Evolutionary conservation across 805 yeast species (phyloP), one percentile per base, ranked within the genome.

Genomic region (Lipomyces starkeyi): DNA sequence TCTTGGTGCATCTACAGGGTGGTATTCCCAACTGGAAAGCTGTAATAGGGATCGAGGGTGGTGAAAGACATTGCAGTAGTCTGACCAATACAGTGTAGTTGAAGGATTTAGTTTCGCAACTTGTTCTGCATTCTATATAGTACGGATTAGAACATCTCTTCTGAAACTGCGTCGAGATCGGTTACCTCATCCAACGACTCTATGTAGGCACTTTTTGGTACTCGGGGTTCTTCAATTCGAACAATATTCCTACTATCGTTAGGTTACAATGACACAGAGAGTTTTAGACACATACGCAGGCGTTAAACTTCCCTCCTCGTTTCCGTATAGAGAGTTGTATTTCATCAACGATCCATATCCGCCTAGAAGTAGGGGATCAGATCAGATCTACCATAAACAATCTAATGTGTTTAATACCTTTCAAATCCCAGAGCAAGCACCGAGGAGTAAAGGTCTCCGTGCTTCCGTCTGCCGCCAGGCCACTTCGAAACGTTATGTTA

Each of bases 401-500:
- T 32, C 8, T 57, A 11, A 57, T 9, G 20, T 43, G 8, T 43
- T 43, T 43, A 11, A 22, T 25, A 60, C 90, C 88, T 25, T 83
- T 80, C 58, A 87, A 84, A 70, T 95, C 98, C 88, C 93, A 91
- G n/a, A 92, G 74, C 47, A 92, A 74, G 0, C 91, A 86, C 64
- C 98, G 80, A 0, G 99, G 98, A n/a, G 89, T 83, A 75, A 87
- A 91, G n/a, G 87, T 85, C 0, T 85, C 84, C 0, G 85, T 78
- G 56, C 81, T 69, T 2, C 80, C 78, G 0, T 79, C 72, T 4
- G 64, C n/a, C 8, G 68, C 67, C 57, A 65, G n/a, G 0, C 83
- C 82, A 4, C 84, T 79, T 53, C 81, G 79, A 70, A 87, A 82
- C 68, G 83, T 83, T 2, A 87, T 81, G 20, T 79, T 63, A 2